Percentiles rank a stretch among this genome's conserved stretches.
Conservation (phyloP, 805 yeast species). For the Brettanomyces bruxellensis region DNA sequence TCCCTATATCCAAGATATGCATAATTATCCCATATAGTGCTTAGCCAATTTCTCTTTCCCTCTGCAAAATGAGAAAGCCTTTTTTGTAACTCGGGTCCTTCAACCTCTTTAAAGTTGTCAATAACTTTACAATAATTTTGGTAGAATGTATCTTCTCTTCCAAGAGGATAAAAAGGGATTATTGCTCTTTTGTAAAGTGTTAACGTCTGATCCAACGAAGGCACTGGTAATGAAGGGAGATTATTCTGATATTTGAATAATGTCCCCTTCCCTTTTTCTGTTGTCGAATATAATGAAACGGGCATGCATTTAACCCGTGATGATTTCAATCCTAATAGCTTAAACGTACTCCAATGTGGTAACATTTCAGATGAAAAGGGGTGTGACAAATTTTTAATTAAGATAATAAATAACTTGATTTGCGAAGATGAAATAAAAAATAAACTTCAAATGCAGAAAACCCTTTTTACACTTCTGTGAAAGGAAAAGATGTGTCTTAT, state of each 20-base stretch:
- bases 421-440: no score
- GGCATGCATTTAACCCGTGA: background rate
- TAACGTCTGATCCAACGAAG: constrained; percentile 64
- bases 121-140: constrained; percentile 44
- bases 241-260: constrained; percentile 64
- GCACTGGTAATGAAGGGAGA: constrained; percentile 84
- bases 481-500: no score
- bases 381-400: no score
- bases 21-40: constrained; percentile 88
- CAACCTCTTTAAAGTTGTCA: constrained; percentile 49
- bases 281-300: background rate
- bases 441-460: no score
- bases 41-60: constrained; percentile 73
- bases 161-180: constrained; percentile 51
- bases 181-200: constrained; percentile 62
- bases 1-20: constrained; percentile 88
- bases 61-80: constrained; percentile 51
- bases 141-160: constrained; percentile 32
- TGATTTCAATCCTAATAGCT: no score
- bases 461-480: no score
- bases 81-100: constrained; percentile 62
- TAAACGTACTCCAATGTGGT: no score
- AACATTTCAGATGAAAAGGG: no score
- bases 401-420: no score
- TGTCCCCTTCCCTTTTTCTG: constrained; percentile 38